Conservation (phyloP, 768 basidiomycete species). For the Pholiota microspora region DNA sequence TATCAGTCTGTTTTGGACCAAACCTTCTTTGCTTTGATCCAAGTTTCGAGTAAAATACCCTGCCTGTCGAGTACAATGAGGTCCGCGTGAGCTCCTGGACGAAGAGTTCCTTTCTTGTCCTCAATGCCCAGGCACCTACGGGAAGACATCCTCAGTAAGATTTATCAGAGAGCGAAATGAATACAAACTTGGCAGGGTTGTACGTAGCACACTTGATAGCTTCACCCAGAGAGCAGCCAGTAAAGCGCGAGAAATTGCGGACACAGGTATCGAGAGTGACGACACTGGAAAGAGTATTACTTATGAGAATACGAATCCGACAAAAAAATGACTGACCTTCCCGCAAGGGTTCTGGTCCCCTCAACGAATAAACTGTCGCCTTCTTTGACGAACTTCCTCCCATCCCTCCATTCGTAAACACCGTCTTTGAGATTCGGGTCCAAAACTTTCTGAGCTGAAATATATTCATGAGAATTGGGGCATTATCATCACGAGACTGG, state of each 20-base stretch:
- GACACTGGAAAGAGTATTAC: conserved; percentile 42
- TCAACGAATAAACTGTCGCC: conserved; percentile 80
- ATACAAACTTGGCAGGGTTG: conserved; percentile 73
- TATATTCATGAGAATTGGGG: background rate
- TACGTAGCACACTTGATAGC: conserved; percentile 85
- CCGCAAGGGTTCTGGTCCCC: conserved; percentile 85
- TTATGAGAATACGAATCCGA: background rate
- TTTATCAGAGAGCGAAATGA: background rate
- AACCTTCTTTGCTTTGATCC: conserved; percentile 74
- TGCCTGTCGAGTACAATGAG: conserved; percentile 70
- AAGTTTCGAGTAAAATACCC: conserved; percentile 67
- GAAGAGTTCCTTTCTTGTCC: conserved; percentile 75
- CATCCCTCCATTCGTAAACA: conserved; percentile 85
- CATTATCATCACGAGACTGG: background rate
- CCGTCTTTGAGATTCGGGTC: conserved; percentile 86
- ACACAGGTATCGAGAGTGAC: conserved; percentile 84
- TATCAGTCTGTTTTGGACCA: conserved; percentile 43
- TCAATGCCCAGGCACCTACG: conserved; percentile 74
- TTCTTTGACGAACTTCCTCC: conserved; percentile 75
- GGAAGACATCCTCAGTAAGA: background rate
- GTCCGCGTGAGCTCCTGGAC: conserved; percentile 85
- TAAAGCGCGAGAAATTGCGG: conserved; percentile 81
- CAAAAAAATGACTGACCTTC: conserved; percentile 51
- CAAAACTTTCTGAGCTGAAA: conserved; percentile 76
- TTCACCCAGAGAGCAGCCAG: conserved; percentile 78